phyloP scores from a whole-genome alignment of 768 basidiomycete genomes.

The Cystobasidiopsis lactophilus region DNA sequence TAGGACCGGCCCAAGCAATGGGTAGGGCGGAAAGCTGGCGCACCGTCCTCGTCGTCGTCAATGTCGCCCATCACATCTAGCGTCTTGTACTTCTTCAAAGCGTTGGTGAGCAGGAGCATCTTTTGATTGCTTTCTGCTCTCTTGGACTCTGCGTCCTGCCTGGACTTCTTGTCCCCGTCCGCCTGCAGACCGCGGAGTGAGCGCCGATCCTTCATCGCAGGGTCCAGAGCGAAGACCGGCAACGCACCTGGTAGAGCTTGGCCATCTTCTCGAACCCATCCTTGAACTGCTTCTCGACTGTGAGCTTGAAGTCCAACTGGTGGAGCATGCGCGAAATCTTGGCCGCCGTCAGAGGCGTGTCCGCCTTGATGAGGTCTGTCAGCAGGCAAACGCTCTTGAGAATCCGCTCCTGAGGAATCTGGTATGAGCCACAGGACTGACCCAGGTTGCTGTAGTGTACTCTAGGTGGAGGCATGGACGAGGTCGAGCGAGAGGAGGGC shows the following conservation, averaged over 20 bases:
- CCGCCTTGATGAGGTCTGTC: conserved; percentile 84
- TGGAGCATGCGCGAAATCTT: conserved; percentile 97
- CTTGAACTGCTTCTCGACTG: conserved; percentile 95
- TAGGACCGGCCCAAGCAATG: background rate
- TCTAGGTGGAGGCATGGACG: background rate
- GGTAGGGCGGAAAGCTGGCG: conserved; percentile 9
- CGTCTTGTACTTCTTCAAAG: conserved; percentile 89
- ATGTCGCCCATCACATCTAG: conserved; percentile 74
- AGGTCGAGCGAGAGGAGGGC: background rate
- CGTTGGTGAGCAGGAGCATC: conserved; percentile 72
- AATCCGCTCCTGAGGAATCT: background rate
- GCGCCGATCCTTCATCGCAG: background rate
- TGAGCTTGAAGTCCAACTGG: conserved; percentile 96
- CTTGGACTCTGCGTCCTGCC: conserved; percentile 80
- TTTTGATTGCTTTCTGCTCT: conserved; percentile 87
- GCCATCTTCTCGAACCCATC: conserved; percentile 98
- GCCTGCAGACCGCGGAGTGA: conserved; percentile 24
- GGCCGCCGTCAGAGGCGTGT: conserved; percentile 82
- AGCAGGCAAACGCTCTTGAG: background rate
- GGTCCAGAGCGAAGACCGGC: background rate
- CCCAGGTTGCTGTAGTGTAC: conserved; percentile 46
- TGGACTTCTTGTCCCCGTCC: conserved; percentile 90
- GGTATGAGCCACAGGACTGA: conserved; percentile 11
- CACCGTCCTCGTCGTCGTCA: conserved; percentile 44
- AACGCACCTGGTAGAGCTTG: conserved; percentile 50